Evolutionary conservation across 1,284 basidiomycete species (phyloP).

Genomic region (Apiotrichum domesticum): DNA sequence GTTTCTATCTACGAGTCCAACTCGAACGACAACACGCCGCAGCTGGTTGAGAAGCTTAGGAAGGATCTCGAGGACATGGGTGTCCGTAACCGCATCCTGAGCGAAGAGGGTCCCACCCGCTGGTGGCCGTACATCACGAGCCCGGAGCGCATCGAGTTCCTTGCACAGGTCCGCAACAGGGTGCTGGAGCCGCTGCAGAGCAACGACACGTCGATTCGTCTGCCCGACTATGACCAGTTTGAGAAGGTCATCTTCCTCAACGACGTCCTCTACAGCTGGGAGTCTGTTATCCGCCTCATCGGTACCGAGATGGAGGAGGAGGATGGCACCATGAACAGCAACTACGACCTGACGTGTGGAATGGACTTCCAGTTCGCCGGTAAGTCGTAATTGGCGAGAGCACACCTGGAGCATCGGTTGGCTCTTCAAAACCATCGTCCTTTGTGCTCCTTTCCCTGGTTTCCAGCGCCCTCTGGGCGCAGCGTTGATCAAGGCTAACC

Average conservation of each 20-base stretch:
- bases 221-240: conserved; percentile 46
- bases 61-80: conserved; percentile 34
- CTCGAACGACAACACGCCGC: conserved; percentile 50
- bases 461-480: not conserved
- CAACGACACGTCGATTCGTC: conserved; percentile 12
- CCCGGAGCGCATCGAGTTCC: conserved; percentile 50
- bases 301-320: conserved; percentile 39
- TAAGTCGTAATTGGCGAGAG: conserved; percentile 19
- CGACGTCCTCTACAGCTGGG: conserved; percentile 52
- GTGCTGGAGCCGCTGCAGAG: conserved; percentile 48
- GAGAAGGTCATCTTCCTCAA: conserved; percentile 54
- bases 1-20: conserved; percentile 57
- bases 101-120: conserved; percentile 26
- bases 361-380: conserved; percentile 51
- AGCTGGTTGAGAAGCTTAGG: conserved; percentile 47
- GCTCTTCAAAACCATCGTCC: not conserved
- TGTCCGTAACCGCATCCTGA: conserved; percentile 45
- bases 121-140: conserved; percentile 42
- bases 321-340: not conserved
- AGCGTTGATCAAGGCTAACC: not conserved
- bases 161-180: conserved; percentile 51
- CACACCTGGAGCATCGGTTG: too few relatives aligned
- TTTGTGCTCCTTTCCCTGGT: too few relatives aligned
- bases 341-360: conserved; percentile 56
- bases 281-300: conserved; percentile 51